phyloP scores from a whole-genome alignment of 495 filamentous ascomycete species.

The Aspergillus olivimuriae region DNA sequence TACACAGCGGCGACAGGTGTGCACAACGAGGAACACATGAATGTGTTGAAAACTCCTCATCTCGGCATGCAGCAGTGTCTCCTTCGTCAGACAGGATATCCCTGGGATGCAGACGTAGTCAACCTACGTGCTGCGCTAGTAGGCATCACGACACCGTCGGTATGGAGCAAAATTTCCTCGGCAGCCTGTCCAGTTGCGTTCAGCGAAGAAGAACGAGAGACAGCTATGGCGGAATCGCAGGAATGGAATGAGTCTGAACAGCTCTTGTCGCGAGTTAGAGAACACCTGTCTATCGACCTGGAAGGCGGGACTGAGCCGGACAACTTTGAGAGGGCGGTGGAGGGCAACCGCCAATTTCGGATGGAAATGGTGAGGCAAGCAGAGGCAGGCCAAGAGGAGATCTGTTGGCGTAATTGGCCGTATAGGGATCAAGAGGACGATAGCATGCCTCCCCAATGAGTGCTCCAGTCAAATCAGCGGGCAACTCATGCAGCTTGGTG shows the following conservation, averaged over 20 bases:
- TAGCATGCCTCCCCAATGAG: neutral
- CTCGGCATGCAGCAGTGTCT: slow-evolving; percentile 30
- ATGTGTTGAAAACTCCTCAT: slow-evolving; percentile 20
- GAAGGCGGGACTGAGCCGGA: slow-evolving; percentile 29
- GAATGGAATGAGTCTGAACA: slow-evolving; percentile 34
- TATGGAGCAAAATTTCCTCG: slow-evolving; percentile 23
- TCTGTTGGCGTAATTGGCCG: slow-evolving; percentile 28
- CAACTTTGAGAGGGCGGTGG: slow-evolving; percentile 21
- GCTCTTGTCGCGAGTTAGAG: slow-evolving; percentile 20
- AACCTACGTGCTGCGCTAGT: slow-evolving; percentile 29
- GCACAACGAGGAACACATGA: slow-evolving; percentile 24
- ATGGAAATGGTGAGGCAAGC: slow-evolving; percentile 23
- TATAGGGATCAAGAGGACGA: slow-evolving; percentile 19
- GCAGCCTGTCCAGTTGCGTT: slow-evolving; percentile 21
- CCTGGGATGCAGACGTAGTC: slow-evolving; percentile 32
- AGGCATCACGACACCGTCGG: slow-evolving; percentile 24
- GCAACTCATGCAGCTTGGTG: too few relatives aligned
- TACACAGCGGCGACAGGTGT: slow-evolving; percentile 32
- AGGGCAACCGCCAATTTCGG: slow-evolving; percentile 18
- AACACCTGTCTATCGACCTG: slow-evolving; percentile 22
- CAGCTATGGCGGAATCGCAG: slow-evolving; percentile 23
- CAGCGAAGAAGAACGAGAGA: slow-evolving; percentile 23
- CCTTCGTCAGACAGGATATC: slow-evolving; percentile 25
- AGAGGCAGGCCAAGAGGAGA: slow-evolving; percentile 15
- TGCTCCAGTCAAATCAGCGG: too few relatives aligned